These are phyloP conservation scores for Astrothelium macrocarpum DNA, from an alignment of 495 filamentous ascomycete genomes.

Conservation along the genomic window DNA sequence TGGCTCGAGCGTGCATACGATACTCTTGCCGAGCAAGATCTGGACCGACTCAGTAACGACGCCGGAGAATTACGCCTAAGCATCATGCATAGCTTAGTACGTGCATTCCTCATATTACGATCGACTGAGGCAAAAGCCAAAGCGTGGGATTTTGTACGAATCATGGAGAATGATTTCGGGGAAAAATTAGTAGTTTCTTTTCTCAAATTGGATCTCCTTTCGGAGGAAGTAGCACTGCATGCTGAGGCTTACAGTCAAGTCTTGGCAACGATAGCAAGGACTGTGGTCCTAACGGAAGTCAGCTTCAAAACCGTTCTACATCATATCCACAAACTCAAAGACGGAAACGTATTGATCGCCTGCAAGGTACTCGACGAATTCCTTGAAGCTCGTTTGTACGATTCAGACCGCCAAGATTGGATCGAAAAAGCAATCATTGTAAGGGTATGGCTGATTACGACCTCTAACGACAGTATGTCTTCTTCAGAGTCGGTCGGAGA, in stretches of 20 bases:
- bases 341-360: conserved; percentile 34
- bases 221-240: conserved; percentile 22
- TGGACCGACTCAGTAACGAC: conserved; percentile 47
- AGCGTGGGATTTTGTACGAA: conserved; percentile 48
- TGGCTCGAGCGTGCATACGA: conserved; percentile 69
- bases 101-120: conserved; percentile 40
- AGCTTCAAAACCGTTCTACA: conserved; percentile 60
- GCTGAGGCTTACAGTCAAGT: conserved; percentile 19
- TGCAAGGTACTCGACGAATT: conserved; percentile 52
- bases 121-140: conserved; percentile 38
- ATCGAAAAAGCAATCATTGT: conserved; percentile 55
- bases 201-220: conserved; percentile 59
- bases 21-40: conserved; percentile 45
- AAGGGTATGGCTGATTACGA: conserved; percentile 48
- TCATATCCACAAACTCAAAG: conserved; percentile 57
- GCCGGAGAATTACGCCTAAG: conserved; percentile 55
- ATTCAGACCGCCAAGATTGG: conserved; percentile 41
- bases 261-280: conserved; percentile 42
- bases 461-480: conserved; percentile 16
- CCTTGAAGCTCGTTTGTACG: conserved; percentile 38
- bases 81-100: conserved; percentile 43
- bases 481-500: conserved; percentile 24
- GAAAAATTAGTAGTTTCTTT: conserved; percentile 55
- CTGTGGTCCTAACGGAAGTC: conserved; percentile 46
- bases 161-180: conserved; percentile 52